Conservation (phyloP, 2,329 filamentous ascomycete genomes). For the Beauveria australis region DNA sequence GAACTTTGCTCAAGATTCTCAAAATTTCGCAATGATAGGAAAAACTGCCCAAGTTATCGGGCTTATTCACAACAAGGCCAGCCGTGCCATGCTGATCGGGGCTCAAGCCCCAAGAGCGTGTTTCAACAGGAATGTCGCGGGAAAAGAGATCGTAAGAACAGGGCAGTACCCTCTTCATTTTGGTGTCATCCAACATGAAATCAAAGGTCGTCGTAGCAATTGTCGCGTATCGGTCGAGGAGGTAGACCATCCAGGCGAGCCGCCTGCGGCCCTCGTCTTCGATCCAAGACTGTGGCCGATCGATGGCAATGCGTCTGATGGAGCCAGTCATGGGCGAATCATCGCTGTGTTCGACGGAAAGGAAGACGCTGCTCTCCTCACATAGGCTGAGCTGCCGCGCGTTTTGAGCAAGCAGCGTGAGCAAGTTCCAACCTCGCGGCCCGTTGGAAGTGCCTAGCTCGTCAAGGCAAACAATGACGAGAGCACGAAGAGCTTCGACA, state of each 20-base stretch:
- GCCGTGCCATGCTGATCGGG: constrained; percentile 19
- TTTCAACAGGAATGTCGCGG: constrained; percentile 34
- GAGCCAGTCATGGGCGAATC: constrained; percentile 27
- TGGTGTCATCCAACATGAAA: constrained; percentile 32
- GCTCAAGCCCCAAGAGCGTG: constrained; percentile 22
- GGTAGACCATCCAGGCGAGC: constrained; percentile 37
- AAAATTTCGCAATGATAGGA: constrained; percentile 38
- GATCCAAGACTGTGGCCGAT: constrained; percentile 34
- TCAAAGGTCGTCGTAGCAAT: constrained; percentile 33
- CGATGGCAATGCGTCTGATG: constrained; percentile 25
- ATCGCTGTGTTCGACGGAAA: constrained; percentile 23
- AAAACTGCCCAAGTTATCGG: constrained; percentile 36
- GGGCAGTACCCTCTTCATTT: constrained; percentile 32
- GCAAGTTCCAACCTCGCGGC: constrained; percentile 33
- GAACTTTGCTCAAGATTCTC: constrained; percentile 33
- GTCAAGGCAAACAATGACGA: constrained; percentile 34
- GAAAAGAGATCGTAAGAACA: constrained; percentile 38
- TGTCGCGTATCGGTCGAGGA: constrained; percentile 35
- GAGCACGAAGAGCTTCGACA: constrained; percentile 29
- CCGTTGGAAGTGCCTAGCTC: constrained; percentile 35
- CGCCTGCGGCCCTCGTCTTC: constrained; percentile 35
- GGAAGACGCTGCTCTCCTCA: constrained; percentile 30
- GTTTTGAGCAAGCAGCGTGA: constrained; percentile 31
- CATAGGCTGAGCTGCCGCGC: constrained; percentile 31
- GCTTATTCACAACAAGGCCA: constrained; percentile 26